Evolutionary conservation across 2,329 filamentous ascomycete genomes (phyloP).

Genomic region (Pseudogymnoascus sp.): DNA sequence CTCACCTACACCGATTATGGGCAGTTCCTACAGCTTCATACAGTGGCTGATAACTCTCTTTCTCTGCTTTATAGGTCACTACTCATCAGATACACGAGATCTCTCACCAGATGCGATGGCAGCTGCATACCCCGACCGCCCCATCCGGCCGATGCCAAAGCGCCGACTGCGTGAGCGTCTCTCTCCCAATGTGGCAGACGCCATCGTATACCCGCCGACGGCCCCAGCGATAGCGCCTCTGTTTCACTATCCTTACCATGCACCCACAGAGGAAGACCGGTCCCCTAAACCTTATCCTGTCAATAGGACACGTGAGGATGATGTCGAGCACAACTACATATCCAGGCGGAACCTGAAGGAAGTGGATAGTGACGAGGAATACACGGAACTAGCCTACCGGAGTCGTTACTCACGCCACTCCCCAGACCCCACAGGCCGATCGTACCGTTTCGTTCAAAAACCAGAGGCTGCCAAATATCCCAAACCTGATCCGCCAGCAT

Average conservation of each 20-base stretch:
- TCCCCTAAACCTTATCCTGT: conserved; percentile 23
- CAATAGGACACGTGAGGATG: conserved; percentile 24
- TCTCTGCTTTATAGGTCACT: conserved; percentile 13
- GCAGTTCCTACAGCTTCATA: background rate
- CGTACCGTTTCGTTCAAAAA: conserved; percentile 39
- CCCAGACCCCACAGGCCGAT: conserved; percentile 41
- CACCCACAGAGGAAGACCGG: conserved; percentile 31
- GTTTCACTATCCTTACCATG: conserved; percentile 60
- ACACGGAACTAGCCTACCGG: conserved; percentile 32
- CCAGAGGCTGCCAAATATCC: conserved; percentile 41
- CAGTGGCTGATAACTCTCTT: background rate
- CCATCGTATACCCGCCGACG: conserved; percentile 74
- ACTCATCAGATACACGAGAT: conserved; percentile 38
- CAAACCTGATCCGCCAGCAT: conserved; percentile 54
- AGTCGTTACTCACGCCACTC: conserved; percentile 39
- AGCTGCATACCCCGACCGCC: conserved; percentile 77
- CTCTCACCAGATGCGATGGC: conserved; percentile 73
- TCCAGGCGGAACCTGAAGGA: conserved; percentile 49
- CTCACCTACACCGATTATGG: background rate
- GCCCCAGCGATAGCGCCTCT: conserved; percentile 66
- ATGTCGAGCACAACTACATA: conserved; percentile 31
- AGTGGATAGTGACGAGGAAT: conserved; percentile 57
- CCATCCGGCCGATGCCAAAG: conserved; percentile 87
- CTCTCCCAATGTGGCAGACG: conserved; percentile 74
- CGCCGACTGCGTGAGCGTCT: conserved; percentile 81